Evolutionary conservation across 2,329 filamentous ascomycete species (phyloP).

Genomic region (Aspergillus fructus): DNA sequence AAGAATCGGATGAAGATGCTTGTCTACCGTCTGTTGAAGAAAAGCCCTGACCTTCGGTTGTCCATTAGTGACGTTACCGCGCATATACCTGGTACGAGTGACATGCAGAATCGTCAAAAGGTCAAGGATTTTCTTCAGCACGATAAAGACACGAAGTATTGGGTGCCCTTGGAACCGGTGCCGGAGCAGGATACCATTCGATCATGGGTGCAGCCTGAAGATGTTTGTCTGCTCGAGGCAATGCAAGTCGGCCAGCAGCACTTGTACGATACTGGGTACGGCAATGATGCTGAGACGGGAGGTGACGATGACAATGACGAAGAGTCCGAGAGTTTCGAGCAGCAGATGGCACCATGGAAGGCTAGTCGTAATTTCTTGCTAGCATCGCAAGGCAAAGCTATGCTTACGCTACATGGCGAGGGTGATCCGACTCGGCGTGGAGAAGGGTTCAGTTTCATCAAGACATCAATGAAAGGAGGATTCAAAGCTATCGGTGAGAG

Average conservation of each 20-base stretch:
- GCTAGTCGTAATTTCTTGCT: conserved; percentile 96
- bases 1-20: conserved; percentile 98
- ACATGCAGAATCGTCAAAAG: conserved; percentile 94
- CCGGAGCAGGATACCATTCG: conserved; percentile 81
- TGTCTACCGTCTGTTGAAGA: conserved; percentile 81
- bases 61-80: conserved; percentile 82
- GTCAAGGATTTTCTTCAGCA: conserved; percentile 95
- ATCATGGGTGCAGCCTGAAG: conserved; percentile 89
- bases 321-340: conserved; percentile 73
- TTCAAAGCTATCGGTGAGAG: conserved; percentile 89
- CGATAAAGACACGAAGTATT: conserved; percentile 82
- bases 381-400: conserved; percentile 90
- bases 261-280: conserved; percentile 86
- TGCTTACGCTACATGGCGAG: conserved; percentile 91
- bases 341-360: conserved; percentile 93
- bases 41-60: conserved; percentile 67
- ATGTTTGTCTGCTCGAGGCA: conserved; percentile 88
- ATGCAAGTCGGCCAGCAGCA: conserved; percentile 96
- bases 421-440: conserved; percentile 93
- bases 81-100: conserved; percentile 88
- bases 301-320: conserved; percentile 64
- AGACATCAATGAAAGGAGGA: conserved; percentile 97
- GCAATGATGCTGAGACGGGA: conserved; percentile 65
- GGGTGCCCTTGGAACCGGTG: conserved; percentile 75
- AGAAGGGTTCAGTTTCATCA: conserved; percentile 94